Base-by-base conservation (phyloP, 192 early-diverging fungal genomes). In the Umbelopsis sp. region DNA sequence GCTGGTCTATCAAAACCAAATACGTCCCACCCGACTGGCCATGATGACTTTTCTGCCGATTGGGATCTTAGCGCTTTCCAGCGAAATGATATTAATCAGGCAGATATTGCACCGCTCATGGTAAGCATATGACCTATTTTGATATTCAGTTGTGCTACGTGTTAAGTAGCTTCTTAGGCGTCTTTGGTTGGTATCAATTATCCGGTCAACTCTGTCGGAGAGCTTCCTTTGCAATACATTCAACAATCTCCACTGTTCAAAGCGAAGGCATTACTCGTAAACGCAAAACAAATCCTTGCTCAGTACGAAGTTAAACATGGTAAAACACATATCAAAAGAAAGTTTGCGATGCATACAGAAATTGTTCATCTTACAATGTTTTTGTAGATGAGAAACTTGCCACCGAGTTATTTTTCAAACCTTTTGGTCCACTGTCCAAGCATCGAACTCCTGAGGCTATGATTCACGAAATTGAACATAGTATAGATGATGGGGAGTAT, bases 61-160 rank as follows among this genome's bases (percentile, higher is more conserved):
- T 98, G 96, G 96, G 71, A 74, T 3, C 74, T 98, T 10, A 74
- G 69, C 27, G 81, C 79, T 35, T 73, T 86, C 11, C 82, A 85
- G 55, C 85, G 96, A 69, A 78, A 91, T 51, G 97, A 98, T 78
- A 89, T 98, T 45, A 87, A 89, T 64, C 97, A 98, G 74, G 97
- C 97, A 3, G 97, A 97, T 78, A 93, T 98, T 83, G 95, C 97
- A 2, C 95, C 97, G 16, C 82, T 98, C 52, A 97, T 98, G 95
- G 90, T 91, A 83, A 46, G 70, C 4, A 23, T 7, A 30, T 4
- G 50, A 30, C 7, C 18, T 1, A 2, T 8, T 27, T 16, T 30
- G 25, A 55, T 18, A 33, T 25, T 0, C 18, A 15, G 52, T 11
- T 5, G 30, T 23, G 10, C 13, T 3, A 27, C 0, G 22, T 23